These are phyloP conservation scores for Gastrolobium villosum DNA, from an alignment of 306 rosid species.

Conservation along the genomic window DNA sequence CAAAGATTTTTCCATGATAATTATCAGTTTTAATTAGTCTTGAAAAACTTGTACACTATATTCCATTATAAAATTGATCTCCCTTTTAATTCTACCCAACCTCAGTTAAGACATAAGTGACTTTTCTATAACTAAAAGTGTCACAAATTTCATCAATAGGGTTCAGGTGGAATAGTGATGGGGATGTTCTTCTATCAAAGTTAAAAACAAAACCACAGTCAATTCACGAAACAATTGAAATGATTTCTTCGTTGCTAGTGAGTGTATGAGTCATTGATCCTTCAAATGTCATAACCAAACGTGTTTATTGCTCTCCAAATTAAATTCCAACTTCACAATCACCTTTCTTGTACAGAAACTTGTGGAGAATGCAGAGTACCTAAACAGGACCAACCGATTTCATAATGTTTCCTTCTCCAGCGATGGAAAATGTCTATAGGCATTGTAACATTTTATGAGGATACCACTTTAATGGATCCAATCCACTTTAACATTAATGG, in stretches of 20 bases:
- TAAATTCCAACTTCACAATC: neutral
- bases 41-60: too few species aligned
- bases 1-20: too few species aligned
- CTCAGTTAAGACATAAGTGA: too few species aligned
- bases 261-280: neutral
- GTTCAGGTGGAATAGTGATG: too few species aligned
- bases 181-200: too few species aligned
- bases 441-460: too few species aligned
- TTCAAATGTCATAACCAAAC: neutral
- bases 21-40: too few species aligned
- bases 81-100: too few species aligned
- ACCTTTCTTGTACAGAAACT: neutral
- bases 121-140: too few species aligned
- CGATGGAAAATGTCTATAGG: neutral
- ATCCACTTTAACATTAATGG: neutral
- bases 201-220: too few species aligned
- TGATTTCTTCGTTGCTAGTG: neutral
- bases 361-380: slow-evolving; percentile 3
- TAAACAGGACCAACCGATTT: neutral
- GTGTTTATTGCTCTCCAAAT: neutral
- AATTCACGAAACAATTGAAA: neutral
- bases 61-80: too few species aligned
- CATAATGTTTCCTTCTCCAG: neutral
- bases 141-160: too few species aligned
- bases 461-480: neutral